phyloP scores from a whole-genome alignment of 2,329 filamentous ascomycete species.

The Fusarium oligoseptatum region DNA sequence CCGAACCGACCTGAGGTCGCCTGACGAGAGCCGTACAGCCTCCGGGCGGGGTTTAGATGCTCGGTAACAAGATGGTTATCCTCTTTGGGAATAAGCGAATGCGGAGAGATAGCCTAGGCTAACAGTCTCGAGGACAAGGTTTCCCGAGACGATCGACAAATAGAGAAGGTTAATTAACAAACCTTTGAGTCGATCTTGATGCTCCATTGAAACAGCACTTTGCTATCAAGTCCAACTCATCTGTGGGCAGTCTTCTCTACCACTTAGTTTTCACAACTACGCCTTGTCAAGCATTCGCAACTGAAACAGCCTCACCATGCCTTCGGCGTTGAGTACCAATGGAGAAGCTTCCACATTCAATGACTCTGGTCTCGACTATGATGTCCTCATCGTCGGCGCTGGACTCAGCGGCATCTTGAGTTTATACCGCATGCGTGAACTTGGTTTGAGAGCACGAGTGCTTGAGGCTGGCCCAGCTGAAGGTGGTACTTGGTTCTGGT shows the following conservation, averaged over 20 bases:
- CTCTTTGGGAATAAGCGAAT: constrained; percentile 21
- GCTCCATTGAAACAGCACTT: background rate
- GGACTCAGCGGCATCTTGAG: constrained; percentile 57
- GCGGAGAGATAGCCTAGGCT: background rate
- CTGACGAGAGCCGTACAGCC: background rate
- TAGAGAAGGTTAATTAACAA: background rate
- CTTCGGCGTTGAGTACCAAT: constrained; percentile 22
- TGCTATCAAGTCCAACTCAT: background rate
- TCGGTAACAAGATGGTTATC: constrained; percentile 15
- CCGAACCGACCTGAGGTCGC: background rate
- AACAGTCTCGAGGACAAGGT: background rate
- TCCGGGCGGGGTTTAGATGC: background rate
- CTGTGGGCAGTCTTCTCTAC: background rate
- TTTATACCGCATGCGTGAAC: constrained; percentile 55
- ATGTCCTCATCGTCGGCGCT: constrained; percentile 40
- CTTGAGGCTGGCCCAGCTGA: constrained; percentile 57
- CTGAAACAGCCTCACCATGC: constrained; percentile 16
- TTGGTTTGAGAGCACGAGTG: constrained; percentile 52
- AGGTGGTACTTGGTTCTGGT: constrained; percentile 63
- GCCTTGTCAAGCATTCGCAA: background rate
- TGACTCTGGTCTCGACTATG: constrained; percentile 30
- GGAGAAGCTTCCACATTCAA: constrained; percentile 6
- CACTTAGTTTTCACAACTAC: background rate
- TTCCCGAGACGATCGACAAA: background rate
- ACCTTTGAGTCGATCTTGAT: background rate